These are phyloP conservation scores for Paraconiothyrium brasiliense DNA, from an alignment of 2,329 filamentous ascomycete genomes.

Conservation along the genomic window DNA sequence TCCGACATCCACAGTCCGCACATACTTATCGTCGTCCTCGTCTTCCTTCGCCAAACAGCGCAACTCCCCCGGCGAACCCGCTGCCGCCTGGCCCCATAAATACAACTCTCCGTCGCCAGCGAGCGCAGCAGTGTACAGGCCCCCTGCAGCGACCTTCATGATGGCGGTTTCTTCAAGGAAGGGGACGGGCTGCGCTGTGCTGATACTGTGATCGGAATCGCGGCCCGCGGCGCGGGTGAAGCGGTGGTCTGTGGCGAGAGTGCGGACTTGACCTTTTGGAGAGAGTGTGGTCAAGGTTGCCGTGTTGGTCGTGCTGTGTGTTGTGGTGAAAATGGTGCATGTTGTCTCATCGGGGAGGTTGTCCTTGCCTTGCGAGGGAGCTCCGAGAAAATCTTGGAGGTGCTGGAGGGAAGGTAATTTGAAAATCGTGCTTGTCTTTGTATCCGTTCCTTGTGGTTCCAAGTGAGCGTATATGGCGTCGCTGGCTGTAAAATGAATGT, in stretches of 20 bases:
- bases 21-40: constrained; percentile 38
- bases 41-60: constrained; percentile 21
- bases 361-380: not conserved
- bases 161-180: constrained; percentile 40
- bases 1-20: constrained; percentile 36
- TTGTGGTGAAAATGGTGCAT: constrained; percentile 17
- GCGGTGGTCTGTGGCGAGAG: constrained; percentile 33
- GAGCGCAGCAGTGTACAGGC: constrained; percentile 44
- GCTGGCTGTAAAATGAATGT: constrained; percentile 23
- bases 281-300: constrained; percentile 36
- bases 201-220: constrained; percentile 9
- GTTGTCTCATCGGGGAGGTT: not conserved
- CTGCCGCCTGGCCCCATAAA: constrained; percentile 44
- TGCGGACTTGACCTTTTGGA: constrained; percentile 29
- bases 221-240: constrained; percentile 39
- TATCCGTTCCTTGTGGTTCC: not conserved
- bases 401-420: constrained; percentile 13
- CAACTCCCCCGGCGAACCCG: constrained; percentile 30
- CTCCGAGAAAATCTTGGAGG: not conserved
- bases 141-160: constrained; percentile 37
- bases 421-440: constrained; percentile 1
- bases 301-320: constrained; percentile 25
- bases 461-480: constrained; percentile 14
- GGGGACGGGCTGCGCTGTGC: constrained; percentile 23
- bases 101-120: constrained; percentile 43